A percentile compares a stretch with the other conserved stretches of the same genome.
Evolutionary conservation across 164 flowering plant species (phyloP).

Genomic region (Magnolia officinalis): DNA sequence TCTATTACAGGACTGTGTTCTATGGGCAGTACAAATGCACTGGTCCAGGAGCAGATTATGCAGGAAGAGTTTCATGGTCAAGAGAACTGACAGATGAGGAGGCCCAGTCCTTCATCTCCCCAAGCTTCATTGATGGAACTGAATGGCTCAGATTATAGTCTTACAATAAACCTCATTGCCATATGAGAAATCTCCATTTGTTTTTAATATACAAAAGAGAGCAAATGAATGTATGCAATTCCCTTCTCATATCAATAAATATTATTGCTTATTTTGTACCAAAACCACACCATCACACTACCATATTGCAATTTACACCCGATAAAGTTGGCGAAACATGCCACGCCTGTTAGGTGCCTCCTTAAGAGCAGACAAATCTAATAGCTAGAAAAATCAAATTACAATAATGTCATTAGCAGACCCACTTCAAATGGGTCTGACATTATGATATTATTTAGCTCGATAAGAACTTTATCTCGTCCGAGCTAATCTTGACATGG

Average conservation of each 20-base stretch:
- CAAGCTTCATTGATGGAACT: conserved; percentile 80
- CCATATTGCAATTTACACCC: no score
- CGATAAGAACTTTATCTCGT: no score
- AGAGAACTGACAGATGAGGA: conserved; percentile 88
- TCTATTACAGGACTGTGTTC: conserved; percentile 72
- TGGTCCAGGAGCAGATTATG: conserved; percentile 83
- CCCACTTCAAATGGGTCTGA: no score
- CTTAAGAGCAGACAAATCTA: no score
- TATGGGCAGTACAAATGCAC: conserved; percentile 98
- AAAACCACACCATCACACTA: not conserved
- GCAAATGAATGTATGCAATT: not conserved
- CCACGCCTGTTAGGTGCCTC: no score
- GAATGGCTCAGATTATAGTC: conserved; percentile 76
- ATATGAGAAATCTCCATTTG: not conserved
- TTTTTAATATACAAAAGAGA: not conserved
- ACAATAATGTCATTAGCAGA: no score
- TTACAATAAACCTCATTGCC: not conserved
- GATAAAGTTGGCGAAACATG: no score
- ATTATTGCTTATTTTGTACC: conserved; percentile 7
- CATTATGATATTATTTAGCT: no score
- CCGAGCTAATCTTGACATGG: no score
- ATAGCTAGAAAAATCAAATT: no score
- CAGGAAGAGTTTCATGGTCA: conserved; percentile 93
- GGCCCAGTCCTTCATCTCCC: conserved; percentile 86
- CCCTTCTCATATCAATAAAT: not conserved